Conservation (phyloP, 129 eudicot species). For the Lonicera japonica region DNA sequence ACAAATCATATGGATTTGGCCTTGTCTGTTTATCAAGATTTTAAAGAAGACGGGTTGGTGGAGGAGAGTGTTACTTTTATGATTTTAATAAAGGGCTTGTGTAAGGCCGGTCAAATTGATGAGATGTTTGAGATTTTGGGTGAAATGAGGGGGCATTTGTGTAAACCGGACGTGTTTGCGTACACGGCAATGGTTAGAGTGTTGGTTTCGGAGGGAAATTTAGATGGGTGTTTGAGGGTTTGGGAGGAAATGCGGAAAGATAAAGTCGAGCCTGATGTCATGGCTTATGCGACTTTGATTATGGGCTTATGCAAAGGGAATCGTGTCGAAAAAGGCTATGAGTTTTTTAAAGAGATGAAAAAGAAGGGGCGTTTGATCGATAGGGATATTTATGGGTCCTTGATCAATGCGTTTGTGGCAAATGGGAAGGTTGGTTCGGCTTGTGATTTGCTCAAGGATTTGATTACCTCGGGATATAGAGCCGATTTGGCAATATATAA, state of each 20-base stretch:
- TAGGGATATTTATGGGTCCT: conserved; percentile 63
- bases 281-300: conserved; percentile 80
- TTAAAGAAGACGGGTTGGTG: conserved; percentile 53
- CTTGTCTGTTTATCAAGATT: conserved; percentile 66
- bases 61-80: conserved; percentile 78
- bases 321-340: conserved; percentile 53
- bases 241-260: conserved; percentile 86
- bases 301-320: conserved; percentile 64
- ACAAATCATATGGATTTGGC: conserved; percentile 69
- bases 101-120: conserved; percentile 63
- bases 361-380: conserved; percentile 63
- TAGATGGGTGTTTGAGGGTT: conserved; percentile 69
- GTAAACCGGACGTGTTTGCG: conserved; percentile 92
- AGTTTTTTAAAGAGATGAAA: conserved; percentile 75
- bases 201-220: conserved; percentile 61
- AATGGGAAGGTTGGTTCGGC: conserved; percentile 70
- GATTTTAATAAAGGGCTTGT: conserved; percentile 86
- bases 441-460: conserved; percentile 72
- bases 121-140: conserved; percentile 48
- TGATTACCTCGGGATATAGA: conserved; percentile 76
- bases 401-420: conserved; percentile 74
- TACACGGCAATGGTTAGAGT: conserved; percentile 81
- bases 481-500: conserved; percentile 86
- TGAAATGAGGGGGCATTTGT: conserved; percentile 54
- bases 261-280: conserved; percentile 72